Base-by-base conservation (phyloP, 208 protist species). In the Leishmania tarentolae region DNA sequence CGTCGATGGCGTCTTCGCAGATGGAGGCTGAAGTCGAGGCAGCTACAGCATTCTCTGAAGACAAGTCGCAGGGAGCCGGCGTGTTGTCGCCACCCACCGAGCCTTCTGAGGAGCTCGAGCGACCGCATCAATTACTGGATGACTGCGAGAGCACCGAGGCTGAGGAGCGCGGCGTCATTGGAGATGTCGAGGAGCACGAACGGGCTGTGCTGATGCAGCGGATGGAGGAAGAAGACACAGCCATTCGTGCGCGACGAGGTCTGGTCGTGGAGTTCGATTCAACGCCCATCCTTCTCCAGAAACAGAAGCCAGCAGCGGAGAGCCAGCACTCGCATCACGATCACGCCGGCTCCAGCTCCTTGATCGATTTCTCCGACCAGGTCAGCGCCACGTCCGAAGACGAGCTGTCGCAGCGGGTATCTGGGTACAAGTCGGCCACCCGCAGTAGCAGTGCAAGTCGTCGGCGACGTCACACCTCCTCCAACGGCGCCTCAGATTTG, bases 371-470 rank as follows among this genome's bases (percentile, higher is more conserved):
- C 42, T 76, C 81, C 31, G 83, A 88, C 35, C 90, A 93, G 78
- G 91, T 96, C 3, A 94, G 90, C 75, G 87, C 53, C 63, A 94
- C 91, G 0, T 96, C 92, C 5, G 90, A 96, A 69, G 92, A 96
- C 75, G 91, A 92, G 40, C 84, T 87, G 37, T 85, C 79, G 37
- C 83, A 85, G 52, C 78, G 83, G 4, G 72, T 57, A 13, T 83
- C 76, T 35, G 68, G 65, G 71, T 47, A 65, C 73, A 78, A 85
- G 59, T 44, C 28, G 17, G 77, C 53, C 53, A 35, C 31, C 50
- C n/a, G 80, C 65, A 70, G 75, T 37, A 70, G 68, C 65, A 75
- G 73, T 37, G 68, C 63, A 40, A 59, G 74, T 57, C 83, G 78
- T 17, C 77, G 68, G 42, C 76, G 68, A 11, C 66, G 31, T 21